Conservation (phyloP, 2,329 filamentous ascomycete species). For the Phoma sp. region DNA sequence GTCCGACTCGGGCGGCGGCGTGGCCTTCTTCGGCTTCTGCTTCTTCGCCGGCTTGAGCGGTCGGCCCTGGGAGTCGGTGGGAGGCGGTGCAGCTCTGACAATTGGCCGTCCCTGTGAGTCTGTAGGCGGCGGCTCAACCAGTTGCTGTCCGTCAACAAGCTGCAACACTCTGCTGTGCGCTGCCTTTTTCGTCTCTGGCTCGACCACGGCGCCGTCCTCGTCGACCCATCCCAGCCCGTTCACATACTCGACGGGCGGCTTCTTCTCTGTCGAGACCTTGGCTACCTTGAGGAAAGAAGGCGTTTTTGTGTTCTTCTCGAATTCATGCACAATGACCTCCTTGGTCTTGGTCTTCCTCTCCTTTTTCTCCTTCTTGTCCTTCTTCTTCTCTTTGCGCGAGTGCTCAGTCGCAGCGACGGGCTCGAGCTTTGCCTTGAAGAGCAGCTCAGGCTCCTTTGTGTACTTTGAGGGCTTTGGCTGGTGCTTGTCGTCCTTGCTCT, state of each 20-base stretch:
- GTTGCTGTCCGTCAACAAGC: conserved; percentile 33
- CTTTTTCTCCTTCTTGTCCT: conserved; percentile 64
- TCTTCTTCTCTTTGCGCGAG: conserved; percentile 51
- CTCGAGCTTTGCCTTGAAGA: conserved; percentile 83
- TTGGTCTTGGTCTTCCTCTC: conserved; percentile 58
- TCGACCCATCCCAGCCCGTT: conserved; percentile 91
- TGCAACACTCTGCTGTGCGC: conserved; percentile 42
- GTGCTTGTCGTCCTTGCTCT: conserved; percentile 64
- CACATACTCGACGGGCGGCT: conserved; percentile 69
- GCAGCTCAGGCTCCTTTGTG: conserved; percentile 78
- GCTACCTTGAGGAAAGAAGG: conserved; percentile 77
- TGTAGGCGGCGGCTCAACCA: conserved; percentile 20
- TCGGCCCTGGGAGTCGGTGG: conserved; percentile 8
- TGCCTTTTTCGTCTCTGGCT: conserved; percentile 56
- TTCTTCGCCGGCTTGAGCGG: conserved; percentile 25
- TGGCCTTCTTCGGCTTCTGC: conserved; percentile 32
- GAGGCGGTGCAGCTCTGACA: conserved; percentile 27
- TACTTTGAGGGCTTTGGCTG: conserved; percentile 74
- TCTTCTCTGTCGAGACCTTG: conserved; percentile 52
- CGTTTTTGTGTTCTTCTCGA: conserved; percentile 81
- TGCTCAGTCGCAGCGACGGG: conserved; percentile 46
- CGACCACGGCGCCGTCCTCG: conserved; percentile 75
- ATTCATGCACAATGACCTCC: conserved; percentile 83
- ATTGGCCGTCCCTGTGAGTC: conserved; percentile 25
- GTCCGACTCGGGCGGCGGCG: conserved; percentile 32